Conservation (phyloP, 805 yeast genomes). For the Yamadazyma phyllophila region DNA sequence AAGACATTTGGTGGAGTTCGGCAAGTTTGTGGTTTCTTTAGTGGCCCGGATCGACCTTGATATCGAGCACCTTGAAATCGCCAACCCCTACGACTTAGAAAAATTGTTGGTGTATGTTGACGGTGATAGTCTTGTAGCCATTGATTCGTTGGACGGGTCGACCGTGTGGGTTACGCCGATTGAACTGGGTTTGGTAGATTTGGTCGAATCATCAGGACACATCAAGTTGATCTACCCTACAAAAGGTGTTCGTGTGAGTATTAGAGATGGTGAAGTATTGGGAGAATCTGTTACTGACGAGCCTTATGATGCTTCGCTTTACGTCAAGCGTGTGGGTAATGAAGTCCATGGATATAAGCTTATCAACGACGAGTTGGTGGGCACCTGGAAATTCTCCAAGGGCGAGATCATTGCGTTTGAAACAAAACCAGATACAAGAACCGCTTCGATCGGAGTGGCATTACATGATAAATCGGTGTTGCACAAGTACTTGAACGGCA, state of each 20-base stretch:
- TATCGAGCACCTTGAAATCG: conserved; percentile 3
- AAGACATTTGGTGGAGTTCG: conserved; percentile 36
- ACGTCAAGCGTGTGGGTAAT: conserved; percentile 4
- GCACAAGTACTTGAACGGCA: conserved; percentile 81
- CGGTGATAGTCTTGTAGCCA: conserved; percentile 35
- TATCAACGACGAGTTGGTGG: conserved; percentile 11
- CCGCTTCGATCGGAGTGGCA: conserved; percentile 62
- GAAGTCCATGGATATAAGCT: conserved; percentile 23
- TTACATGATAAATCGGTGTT: conserved; percentile 69
- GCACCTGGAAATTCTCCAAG: conserved; percentile 32
- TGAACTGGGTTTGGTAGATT: conserved; percentile 11
- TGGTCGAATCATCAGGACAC: conserved; percentile 10
- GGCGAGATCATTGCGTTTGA: conserved; percentile 16
- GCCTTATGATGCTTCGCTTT: neutral
- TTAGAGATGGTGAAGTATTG: conserved; percentile 18
- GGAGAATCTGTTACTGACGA: neutral
- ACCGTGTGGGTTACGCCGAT: conserved; percentile 35
- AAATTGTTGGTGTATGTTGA: conserved; percentile 29
- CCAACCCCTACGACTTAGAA: conserved; percentile 27
- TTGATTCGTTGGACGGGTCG: conserved; percentile 40
- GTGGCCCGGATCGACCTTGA: conserved; percentile 6
- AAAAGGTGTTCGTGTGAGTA: conserved; percentile 6
- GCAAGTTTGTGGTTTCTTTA: conserved; percentile 20
- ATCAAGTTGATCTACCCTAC: neutral
- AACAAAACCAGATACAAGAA: conserved; percentile 21